These are phyloP conservation scores for Tolypocladium tropicale DNA, from an alignment of 2,329 filamentous ascomycete species.

Conservation along the genomic window DNA sequence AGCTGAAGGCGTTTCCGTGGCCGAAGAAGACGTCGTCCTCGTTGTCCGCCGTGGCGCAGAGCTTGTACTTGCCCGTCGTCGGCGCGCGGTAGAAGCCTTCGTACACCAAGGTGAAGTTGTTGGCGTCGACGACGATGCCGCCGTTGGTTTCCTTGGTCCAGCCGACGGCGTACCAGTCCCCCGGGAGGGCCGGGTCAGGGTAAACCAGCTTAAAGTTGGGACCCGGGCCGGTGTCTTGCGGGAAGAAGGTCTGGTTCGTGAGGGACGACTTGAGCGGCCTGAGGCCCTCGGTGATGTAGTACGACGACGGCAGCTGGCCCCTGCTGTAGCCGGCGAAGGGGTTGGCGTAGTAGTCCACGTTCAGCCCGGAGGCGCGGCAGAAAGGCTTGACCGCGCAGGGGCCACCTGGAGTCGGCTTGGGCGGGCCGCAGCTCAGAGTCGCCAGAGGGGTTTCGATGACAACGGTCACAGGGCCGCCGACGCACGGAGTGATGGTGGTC, in stretches of 20 bases:
- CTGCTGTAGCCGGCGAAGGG: conserved; percentile 10
- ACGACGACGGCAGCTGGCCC: conserved; percentile 7
- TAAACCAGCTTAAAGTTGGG: neutral
- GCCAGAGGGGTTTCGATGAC: conserved; percentile 1
- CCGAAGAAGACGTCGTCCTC: conserved; percentile 12
- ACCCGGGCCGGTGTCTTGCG: conserved; percentile 4
- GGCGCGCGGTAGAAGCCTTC: conserved; percentile 8
- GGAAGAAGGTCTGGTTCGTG: conserved; percentile 8
- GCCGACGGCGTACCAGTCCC: conserved; percentile 3
- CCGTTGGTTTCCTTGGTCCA: conserved; percentile 6
- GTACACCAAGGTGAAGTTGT: conserved; percentile 14
- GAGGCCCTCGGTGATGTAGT: conserved; percentile 11
- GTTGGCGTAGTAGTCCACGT: conserved; percentile 12
- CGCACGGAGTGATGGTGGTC: neutral
- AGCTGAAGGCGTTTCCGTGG: conserved; percentile 10
- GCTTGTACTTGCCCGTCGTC: conserved; percentile 7
- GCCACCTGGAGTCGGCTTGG: neutral
- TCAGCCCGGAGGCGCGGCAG: neutral
- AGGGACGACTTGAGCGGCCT: conserved; percentile 4
- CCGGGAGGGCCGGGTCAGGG: conserved; percentile 1
- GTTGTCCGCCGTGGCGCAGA: conserved; percentile 12
- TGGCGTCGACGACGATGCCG: conserved; percentile 10
- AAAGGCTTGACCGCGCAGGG: neutral
- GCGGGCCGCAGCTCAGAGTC: neutral
- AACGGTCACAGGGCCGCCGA: neutral